phyloP scores from a whole-genome alignment of 345 rosid genomes.

The Corymbia maculata region DNA sequence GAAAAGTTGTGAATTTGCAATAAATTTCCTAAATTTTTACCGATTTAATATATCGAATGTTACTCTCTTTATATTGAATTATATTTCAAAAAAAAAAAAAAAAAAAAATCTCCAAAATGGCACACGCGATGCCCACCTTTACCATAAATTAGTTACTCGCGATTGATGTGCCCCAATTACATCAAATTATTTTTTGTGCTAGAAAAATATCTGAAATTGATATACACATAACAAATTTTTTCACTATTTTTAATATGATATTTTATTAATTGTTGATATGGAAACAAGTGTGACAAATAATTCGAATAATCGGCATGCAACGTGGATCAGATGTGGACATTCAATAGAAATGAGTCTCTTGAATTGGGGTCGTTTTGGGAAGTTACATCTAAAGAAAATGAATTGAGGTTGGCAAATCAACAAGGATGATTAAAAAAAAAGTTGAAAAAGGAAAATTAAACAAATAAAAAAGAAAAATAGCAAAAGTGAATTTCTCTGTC shows the following conservation, averaged over 20 bases:
- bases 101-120: too few species aligned
- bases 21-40: background rate
- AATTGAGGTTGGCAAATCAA: background rate
- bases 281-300: rapidly evolving
- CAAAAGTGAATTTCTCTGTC: background rate
- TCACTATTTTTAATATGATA: background rate
- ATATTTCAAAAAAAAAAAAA: too few species aligned
- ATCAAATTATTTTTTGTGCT: too few species aligned
- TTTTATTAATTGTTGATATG: background rate
- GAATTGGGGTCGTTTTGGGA: rapidly evolving
- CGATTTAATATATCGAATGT: background rate
- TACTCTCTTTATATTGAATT: background rate
- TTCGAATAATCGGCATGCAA: background rate
- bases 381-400: rapidly evolving
- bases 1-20: background rate
- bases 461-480: background rate
- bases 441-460: too few species aligned
- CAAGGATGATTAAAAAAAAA: background rate
- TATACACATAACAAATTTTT: too few species aligned
- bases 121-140: too few species aligned
- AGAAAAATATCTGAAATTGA: too few species aligned
- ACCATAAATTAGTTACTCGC: too few species aligned
- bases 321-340: background rate
- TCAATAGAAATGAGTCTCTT: background rate
- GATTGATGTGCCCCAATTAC: too few species aligned